Conservation (phyloP, 495 filamentous ascomycete species). For the Aspergillus saccharolyticus region DNA sequence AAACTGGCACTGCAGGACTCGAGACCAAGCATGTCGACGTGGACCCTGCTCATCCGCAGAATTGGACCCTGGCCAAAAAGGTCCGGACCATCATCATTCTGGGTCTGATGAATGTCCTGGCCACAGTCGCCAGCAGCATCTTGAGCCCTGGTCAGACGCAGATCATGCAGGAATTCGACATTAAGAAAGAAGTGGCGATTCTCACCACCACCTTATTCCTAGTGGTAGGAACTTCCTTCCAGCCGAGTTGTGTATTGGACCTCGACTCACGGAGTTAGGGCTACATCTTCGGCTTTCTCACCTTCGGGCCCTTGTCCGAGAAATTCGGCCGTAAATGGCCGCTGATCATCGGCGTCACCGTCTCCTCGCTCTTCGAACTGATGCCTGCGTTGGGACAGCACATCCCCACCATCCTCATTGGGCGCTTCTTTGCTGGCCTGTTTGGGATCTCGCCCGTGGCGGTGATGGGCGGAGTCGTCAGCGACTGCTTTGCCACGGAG, state of each 20-base stretch:
- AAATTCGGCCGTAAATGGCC: slow-evolving; percentile 14
- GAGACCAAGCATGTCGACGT: background rate
- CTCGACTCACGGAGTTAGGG: background rate
- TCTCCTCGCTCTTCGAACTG: slow-evolving; percentile 10
- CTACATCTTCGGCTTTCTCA: slow-evolving; percentile 1
- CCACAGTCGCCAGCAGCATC: background rate
- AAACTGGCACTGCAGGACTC: background rate
- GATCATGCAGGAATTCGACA: background rate
- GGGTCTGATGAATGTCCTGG: background rate
- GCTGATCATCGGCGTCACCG: slow-evolving; percentile 6
- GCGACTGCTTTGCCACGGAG: slow-evolving; percentile 3
- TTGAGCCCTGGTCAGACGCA: background rate
- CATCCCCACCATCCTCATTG: slow-evolving; percentile 8
- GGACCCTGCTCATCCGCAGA: background rate
- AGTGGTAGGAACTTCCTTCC: background rate
- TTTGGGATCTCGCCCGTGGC: slow-evolving; percentile 11
- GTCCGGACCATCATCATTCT: background rate
- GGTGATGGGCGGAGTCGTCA: slow-evolving; percentile 9
- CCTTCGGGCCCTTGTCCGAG: slow-evolving; percentile 14
- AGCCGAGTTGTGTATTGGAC: too few relatives aligned
- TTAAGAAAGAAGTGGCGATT: background rate
- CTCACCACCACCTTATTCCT: background rate
- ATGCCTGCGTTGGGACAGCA: slow-evolving; percentile 7
- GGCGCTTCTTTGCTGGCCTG: slow-evolving; percentile 12
- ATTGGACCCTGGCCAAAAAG: background rate